Evolutionary conservation across 1,284 basidiomycete species (phyloP), one percentile per base, ranked within the genome.

Genomic region (Heimioporus punctisporus): DNA sequence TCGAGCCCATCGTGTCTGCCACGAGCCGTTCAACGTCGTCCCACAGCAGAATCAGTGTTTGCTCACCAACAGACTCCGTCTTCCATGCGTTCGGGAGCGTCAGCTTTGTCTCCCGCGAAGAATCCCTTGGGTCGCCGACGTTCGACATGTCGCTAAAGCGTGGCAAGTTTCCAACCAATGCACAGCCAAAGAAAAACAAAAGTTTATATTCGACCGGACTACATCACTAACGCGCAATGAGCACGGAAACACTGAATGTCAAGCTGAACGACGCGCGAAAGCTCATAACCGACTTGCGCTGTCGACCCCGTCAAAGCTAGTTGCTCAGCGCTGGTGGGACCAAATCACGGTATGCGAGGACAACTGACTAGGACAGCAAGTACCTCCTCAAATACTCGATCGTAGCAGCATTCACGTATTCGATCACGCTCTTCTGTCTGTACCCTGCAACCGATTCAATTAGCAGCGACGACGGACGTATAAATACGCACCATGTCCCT

Each of bases 51-150:
- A n/a, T n/a, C n/a, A n/a, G n/a, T n/a, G n/a, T n/a, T n/a, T n/a
- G n/a, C 80, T 60, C 49, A 88, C 87, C 87, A 31, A 72, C 63
- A 19, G 72, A 72, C 46, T 88, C 85, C 50, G 72, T 72, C 51
- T 74, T 74, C 90, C 89, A 92, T 24, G 79, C 77, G 52, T 77
- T 79, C 0, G 90, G 90, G 31, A 88, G 71, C 2, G 76, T 74
- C 59, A 86, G 72, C 48, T 77, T 76, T 0, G 73, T 75, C 65
- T 90, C 88, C 11, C 84, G 77, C 21, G 82, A 79, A 21, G 81
- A 57, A 62, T 91, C 84, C 55, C 88, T 76, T n/a, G 87, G 85
- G 68, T 91, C 88, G 59, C 49, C 55, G 46, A 28, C 31, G 23
- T 28, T 63, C 43, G 66, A 65, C 68, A 69, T 69, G 58, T 56